Base-by-base conservation (phyloP, 352 stramenopile genomes). In the Phytophthora lateralis region DNA sequence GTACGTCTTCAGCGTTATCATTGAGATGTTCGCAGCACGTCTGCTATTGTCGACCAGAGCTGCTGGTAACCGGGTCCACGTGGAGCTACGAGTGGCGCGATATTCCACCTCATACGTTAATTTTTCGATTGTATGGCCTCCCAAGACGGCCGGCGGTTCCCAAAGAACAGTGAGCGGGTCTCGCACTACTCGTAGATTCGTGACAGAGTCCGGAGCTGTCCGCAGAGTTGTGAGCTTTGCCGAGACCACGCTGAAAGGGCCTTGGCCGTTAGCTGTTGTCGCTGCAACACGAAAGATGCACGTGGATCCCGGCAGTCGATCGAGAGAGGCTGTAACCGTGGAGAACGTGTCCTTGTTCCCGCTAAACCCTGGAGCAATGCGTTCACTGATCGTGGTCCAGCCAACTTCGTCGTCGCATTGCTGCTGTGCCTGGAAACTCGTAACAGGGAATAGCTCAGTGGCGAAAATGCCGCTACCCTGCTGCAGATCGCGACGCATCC, bases 211-310 rank as follows among this genome's bases (percentile, higher is more conserved):
- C 34, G 82, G 79, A n/a, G 54, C 32, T 3, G 60, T 60, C 17
- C 57, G 51, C 1, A 49, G 47, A 10, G 71, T 86, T 6, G 51
- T 67, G n/a, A 80, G 79, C 4, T 21, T 17, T 5, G 37, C n/a
- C 2, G 82, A 91, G 14, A 62, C 11, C 0, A 42, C 11, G 27
- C 79, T 85, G 62, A 88, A 91, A 0, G 79, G 75, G 2, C 82
- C 82, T 20, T 72, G 34, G 11, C 82, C 79, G 39, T 89, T 91
- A 0, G 43, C 74, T 43, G 78, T 89, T 4, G 51, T 63, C 1
- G 79, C 82, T 27, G 73, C 55, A 26, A 88, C 79, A 34, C 82
- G 79, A 48, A 89, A 91, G 4, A 59, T 34, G 29, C 82, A 91
- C 8, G 60, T 75, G 6, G 74, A 74, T 10, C 82, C 87, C 20